Conservation (phyloP, 805 yeast genomes). For the Komagataella ulmi region DNA sequence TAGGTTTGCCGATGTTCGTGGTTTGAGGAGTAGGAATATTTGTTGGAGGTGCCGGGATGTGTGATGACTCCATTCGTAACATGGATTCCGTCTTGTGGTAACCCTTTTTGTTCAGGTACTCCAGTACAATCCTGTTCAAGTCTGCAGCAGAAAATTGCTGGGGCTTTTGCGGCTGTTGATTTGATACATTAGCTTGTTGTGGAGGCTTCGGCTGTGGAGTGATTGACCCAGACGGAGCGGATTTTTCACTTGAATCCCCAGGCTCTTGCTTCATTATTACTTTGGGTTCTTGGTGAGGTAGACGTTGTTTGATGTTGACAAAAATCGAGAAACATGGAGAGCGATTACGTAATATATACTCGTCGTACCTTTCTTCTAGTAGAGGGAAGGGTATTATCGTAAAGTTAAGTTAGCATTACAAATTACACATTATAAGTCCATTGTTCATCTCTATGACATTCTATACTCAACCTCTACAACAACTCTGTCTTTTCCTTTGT, state of each 20-base stretch:
- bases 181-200: not conserved
- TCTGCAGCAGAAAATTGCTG: conserved; percentile 68
- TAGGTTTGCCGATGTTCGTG: conserved; percentile 17
- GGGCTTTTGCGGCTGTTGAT: not conserved
- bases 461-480: conserved; percentile 33
- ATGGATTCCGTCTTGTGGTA: conserved; percentile 90
- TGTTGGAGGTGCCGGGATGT: conserved; percentile 37
- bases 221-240: not conserved
- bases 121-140: conserved; percentile 82
- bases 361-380: not conserved
- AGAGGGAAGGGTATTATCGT: not conserved
- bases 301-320: not conserved
- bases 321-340: not conserved
- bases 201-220: not conserved
- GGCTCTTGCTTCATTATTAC: not conserved
- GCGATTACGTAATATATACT: not conserved
- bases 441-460: conserved; percentile 1
- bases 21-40: conserved; percentile 36
- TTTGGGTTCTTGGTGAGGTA: not conserved
- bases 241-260: not conserved
- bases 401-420: too few relatives aligned
- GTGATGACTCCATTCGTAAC: conserved; percentile 74
- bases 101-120: conserved; percentile 86
- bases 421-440: not conserved
- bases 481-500: conserved; percentile 32